Base-by-base conservation (phyloP, 129 eudicot species). In the Solidago caesia region DNA sequence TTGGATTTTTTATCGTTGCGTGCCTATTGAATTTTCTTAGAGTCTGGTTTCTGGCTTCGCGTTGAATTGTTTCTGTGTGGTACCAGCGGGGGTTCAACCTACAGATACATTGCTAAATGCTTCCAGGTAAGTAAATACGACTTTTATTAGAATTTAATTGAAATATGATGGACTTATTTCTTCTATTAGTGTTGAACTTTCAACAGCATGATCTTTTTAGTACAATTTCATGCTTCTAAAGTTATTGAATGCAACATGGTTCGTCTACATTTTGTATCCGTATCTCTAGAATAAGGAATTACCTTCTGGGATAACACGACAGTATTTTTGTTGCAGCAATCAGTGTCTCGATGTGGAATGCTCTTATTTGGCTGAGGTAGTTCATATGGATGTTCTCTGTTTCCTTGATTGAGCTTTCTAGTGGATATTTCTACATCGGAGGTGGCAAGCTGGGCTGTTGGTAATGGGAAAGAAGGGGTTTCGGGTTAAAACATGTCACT, bases 1-100 rank as follows among this genome's bases (percentile, higher is more conserved):
- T 21, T 44, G 57, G 25, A 64, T 33, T 2, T 62, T 10, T 52
- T 52, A 52, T 27, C 5, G 15, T 67, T 21, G 5, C 10, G 12
- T 9, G 56, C 56, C 42, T n/a, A 67, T 67, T 6, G 33, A 67
- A 46, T 29, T 67, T 67, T 44, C 72, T 14, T 27, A 8, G 60
- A 29, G 44, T 13, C 27, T 44, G 44, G 68, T 44, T 58, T 72
- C 27, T 58, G 56, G 44, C 44, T 15, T 44, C 44, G 57, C 25
- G 39, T 42, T 58, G 27, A 16, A 33, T 33, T 33, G 39, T 33
- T 33, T 0, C 39, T 59, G 51, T 65, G 6, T 75, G 72, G 72
- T n/a, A 6, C 10, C 6, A 44, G 9, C 0, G 1, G 33, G 60
- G 69, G 29, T 11, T 55, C 57, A 67, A 25, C 55, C 39, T 67